These are phyloP conservation scores for Pseudocercospora fijiensis DNA, from an alignment of 2,329 filamentous ascomycete genomes.

Conservation along the genomic window DNA sequence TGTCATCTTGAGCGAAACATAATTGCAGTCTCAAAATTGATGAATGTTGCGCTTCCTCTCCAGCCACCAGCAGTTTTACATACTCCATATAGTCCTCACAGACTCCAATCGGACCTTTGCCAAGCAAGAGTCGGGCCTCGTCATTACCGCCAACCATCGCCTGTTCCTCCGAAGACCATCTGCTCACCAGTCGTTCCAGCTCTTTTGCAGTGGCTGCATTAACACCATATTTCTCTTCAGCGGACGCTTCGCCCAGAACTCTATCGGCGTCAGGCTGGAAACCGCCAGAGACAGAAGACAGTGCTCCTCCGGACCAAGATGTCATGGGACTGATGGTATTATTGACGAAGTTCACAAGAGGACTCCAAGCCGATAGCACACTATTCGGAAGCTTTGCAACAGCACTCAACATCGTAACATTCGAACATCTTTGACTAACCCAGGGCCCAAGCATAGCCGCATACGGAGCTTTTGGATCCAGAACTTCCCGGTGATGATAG, in stretches of 20 bases:
- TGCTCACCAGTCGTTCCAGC: constrained; percentile 26
- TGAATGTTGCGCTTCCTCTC: constrained; percentile 15
- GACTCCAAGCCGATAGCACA: constrained; percentile 37
- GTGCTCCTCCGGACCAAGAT: constrained; percentile 34
- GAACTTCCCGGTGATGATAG: constrained; percentile 36
- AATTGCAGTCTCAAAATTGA: constrained; percentile 34
- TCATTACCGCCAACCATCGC: constrained; percentile 40
- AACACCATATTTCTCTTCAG: constrained; percentile 31
- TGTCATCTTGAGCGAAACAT: constrained; percentile 44
- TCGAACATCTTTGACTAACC: constrained; percentile 44
- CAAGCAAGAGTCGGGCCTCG: constrained; percentile 42
- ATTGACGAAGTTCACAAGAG: constrained; percentile 37
- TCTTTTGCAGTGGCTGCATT: constrained; percentile 27
- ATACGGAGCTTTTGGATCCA: constrained; percentile 37
- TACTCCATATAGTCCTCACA: constrained; percentile 40
- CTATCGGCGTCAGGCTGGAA: constrained; percentile 19
- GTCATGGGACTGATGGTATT: constrained; percentile 35
- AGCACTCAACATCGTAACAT: constrained; percentile 31
- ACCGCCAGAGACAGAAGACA: constrained; percentile 26
- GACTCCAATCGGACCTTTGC: constrained; percentile 36
- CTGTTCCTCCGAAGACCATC: constrained; percentile 34
- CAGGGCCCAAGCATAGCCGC: constrained; percentile 42
- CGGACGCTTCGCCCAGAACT: constrained; percentile 17
- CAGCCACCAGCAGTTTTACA: constrained; percentile 23
- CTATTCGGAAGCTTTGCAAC: constrained; percentile 32